These are phyloP conservation scores for Apophysomyces sp. DNA, from an alignment of 371 early-diverging fungal species.

Conservation along the genomic window DNA sequence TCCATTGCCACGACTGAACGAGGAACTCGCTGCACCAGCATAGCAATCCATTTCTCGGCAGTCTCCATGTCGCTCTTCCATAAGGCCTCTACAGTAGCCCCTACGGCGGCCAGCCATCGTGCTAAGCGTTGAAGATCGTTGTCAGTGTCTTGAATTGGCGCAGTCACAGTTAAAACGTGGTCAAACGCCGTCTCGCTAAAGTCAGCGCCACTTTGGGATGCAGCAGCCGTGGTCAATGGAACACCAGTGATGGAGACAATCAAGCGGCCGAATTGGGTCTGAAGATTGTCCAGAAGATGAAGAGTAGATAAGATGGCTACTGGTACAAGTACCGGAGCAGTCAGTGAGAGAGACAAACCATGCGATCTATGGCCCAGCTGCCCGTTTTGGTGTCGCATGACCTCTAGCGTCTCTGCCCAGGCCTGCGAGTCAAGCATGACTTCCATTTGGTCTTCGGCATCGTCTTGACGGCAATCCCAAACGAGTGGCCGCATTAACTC, in stretches of 20 bases:
- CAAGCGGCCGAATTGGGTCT: slow-evolving; percentile 22
- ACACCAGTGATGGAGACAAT: slow-evolving; percentile 7
- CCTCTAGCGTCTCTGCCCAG: slow-evolving; percentile 29
- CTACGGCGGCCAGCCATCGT: slow-evolving; percentile 38
- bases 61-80: slow-evolving; percentile 27
- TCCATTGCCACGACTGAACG: slow-evolving; percentile 17
- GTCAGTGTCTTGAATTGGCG: background rate
- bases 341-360: slow-evolving; percentile 19
- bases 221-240: background rate
- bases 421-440: slow-evolving; percentile 25
- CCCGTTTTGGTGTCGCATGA: slow-evolving; percentile 16
- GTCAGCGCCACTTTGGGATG: slow-evolving; percentile 2
- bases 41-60: slow-evolving; percentile 19
- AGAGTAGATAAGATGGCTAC: slow-evolving; percentile 31
- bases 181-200: background rate
- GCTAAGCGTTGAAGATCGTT: slow-evolving; percentile 27
- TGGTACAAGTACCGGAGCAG: slow-evolving; percentile 38
- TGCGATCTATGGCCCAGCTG: background rate
- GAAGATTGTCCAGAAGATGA: slow-evolving; percentile 28
- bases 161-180: slow-evolving; percentile 7
- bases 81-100: slow-evolving; percentile 29
- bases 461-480: slow-evolving; percentile 23
- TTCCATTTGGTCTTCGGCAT: slow-evolving; percentile 16
- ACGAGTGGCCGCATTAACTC: slow-evolving; percentile 29
- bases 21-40: slow-evolving; percentile 26